Conservation (phyloP, 2,329 filamentous ascomycete genomes). For the Aspergillus oerlinghausenensis region DNA sequence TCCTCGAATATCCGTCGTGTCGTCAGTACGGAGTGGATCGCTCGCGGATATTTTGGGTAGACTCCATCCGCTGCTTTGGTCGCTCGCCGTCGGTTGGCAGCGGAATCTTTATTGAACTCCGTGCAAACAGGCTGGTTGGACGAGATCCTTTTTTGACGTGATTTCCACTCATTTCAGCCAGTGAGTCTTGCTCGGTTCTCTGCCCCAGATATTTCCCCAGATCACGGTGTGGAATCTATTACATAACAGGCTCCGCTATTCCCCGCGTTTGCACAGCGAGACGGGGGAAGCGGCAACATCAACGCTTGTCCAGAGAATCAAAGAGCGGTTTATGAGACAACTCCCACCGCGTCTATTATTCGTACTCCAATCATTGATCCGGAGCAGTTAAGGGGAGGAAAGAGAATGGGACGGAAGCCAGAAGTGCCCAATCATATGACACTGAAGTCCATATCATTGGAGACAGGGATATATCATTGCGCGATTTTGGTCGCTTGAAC, state of each 20-base stretch:
- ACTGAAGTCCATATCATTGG: background rate
- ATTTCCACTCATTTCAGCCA: background rate
- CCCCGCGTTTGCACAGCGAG: slow-evolving; percentile 20
- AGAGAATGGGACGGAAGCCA: background rate
- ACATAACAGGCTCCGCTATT: slow-evolving; percentile 22
- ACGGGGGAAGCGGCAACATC: slow-evolving; percentile 6
- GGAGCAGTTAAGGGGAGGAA: background rate
- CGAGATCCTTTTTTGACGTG: background rate
- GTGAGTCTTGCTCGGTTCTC: background rate
- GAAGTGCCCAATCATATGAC: background rate
- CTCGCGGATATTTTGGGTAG: background rate
- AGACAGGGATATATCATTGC: background rate
- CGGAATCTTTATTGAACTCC: background rate
- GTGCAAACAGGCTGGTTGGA: background rate
- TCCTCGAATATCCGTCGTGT: background rate
- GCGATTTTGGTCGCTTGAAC: background rate
- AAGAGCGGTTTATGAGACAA: background rate
- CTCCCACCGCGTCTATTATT: background rate
- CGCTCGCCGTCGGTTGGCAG: background rate
- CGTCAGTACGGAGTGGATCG: background rate
- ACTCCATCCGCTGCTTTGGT: background rate
- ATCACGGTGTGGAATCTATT: slow-evolving; percentile 25
- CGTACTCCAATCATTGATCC: background rate
- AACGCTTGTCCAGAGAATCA: background rate
- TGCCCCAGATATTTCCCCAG: slow-evolving; percentile 5